These are phyloP conservation scores for Pythium angustatum DNA, from an alignment of 352 stramenopile genomes.

Conservation along the genomic window DNA sequence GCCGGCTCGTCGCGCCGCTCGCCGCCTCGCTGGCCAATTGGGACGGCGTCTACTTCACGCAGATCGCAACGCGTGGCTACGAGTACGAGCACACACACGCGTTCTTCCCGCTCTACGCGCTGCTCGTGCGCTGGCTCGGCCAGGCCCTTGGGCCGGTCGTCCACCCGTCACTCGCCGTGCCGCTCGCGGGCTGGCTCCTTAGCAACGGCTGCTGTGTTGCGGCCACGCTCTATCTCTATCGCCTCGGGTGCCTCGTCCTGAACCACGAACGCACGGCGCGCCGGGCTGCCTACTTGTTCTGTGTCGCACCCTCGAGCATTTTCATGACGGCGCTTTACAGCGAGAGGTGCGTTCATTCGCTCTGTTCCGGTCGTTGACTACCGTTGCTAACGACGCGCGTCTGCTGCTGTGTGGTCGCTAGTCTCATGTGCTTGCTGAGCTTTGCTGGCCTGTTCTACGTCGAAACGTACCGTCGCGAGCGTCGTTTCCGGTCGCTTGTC, in stretches of 20 bases:
- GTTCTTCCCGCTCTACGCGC: slow-evolving; percentile 82
- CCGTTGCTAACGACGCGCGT: no score
- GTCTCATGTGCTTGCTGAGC: slow-evolving; percentile 78
- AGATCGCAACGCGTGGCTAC: slow-evolving; percentile 79
- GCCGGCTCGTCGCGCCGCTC: background rate
- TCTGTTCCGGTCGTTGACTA: no score
- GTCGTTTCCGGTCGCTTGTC: slow-evolving; percentile 24
- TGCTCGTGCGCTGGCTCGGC: slow-evolving; percentile 46
- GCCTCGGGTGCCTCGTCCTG: slow-evolving; percentile 58
- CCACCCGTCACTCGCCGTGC: slow-evolving; percentile 25
- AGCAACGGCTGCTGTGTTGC: slow-evolving; percentile 77
- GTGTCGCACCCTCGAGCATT: slow-evolving; percentile 70
- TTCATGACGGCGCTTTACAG: slow-evolving; percentile 85
- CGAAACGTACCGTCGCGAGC: slow-evolving; percentile 30
- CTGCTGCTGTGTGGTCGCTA: slow-evolving; percentile 20
- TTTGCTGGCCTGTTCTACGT: slow-evolving; percentile 77
- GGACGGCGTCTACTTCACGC: slow-evolving; percentile 83
- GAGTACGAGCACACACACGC: slow-evolving; percentile 84
- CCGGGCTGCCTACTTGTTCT: slow-evolving; percentile 78
- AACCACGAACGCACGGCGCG: slow-evolving; percentile 50
- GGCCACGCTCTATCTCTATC: slow-evolving; percentile 71
- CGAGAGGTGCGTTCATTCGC: slow-evolving; percentile 48
- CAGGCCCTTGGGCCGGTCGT: slow-evolving; percentile 20
- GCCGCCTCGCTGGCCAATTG: slow-evolving; percentile 63
- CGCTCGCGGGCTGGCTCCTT: slow-evolving; percentile 57